phyloP scores from a whole-genome alignment of 345 rosid species.

The Hibiscus syriacus region DNA sequence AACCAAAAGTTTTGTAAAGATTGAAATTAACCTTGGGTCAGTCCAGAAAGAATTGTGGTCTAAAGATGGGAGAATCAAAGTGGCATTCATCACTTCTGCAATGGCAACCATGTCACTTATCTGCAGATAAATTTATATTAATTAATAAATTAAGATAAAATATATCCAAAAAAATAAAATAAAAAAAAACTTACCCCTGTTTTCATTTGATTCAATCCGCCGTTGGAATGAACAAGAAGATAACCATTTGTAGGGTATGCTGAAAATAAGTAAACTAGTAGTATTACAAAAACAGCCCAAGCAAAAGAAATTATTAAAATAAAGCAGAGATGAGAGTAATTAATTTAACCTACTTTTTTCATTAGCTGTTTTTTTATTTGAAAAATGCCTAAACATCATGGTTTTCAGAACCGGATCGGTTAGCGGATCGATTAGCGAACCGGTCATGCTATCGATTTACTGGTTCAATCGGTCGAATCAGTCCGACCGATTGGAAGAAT shows the following conservation, averaged over 20 bases:
- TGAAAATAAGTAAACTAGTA: neutral
- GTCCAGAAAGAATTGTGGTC: conserved; percentile 74
- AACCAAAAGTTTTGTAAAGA: too few relatives aligned
- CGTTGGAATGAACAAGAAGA: conserved; percentile 63
- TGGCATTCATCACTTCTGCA: conserved; percentile 66
- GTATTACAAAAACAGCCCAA: neutral
- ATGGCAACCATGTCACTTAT: conserved; percentile 75
- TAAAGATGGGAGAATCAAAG: conserved; percentile 59
- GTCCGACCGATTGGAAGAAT: too few relatives aligned
- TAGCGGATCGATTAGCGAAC: too few relatives aligned
- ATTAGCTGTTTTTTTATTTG: too few relatives aligned
- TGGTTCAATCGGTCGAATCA: too few relatives aligned
- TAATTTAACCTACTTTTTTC: conserved; percentile 28
- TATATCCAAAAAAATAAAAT: neutral
- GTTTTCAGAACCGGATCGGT: too few relatives aligned
- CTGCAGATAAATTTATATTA: conserved; percentile 18
- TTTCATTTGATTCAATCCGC: conserved; percentile 90
- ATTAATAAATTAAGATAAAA: neutral
- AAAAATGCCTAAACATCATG: too few relatives aligned
- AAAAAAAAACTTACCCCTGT: conserved; percentile 38
- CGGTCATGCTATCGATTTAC: too few relatives aligned
- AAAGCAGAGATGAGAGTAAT: neutral
- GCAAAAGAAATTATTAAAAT: neutral
- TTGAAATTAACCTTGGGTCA: too few relatives aligned
- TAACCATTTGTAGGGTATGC: conserved; percentile 38